A percentile compares a stretch with the other conserved stretches of the same genome.
phyloP scores from a whole-genome alignment of 1,139 yeast species.

The Eremothecium gossypii region DNA sequence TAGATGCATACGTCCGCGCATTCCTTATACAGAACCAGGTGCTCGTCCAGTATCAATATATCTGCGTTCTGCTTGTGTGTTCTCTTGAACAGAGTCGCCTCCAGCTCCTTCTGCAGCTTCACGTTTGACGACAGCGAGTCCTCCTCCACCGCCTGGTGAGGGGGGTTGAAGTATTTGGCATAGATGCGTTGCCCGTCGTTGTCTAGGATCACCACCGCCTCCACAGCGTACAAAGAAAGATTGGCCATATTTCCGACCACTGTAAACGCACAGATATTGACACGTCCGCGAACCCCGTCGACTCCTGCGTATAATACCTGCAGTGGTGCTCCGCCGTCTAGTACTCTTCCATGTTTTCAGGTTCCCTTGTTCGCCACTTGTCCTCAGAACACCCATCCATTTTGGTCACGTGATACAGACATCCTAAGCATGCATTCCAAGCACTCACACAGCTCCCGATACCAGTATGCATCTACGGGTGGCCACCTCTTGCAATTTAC shows the following conservation, averaged over 20 bases:
- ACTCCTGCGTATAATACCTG: too few species aligned
- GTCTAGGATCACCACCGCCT: conserved; percentile 73
- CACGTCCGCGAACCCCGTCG: too few species aligned
- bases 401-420: not conserved
- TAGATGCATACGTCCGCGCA: conserved; percentile 63
- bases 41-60: conserved; percentile 68
- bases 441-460: too few species aligned
- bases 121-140: conserved; percentile 33
- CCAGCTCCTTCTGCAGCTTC: conserved; percentile 70
- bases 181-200: conserved; percentile 70
- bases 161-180: conserved; percentile 75
- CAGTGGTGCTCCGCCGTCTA: not conserved
- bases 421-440: too few species aligned
- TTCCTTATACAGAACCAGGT: conserved; percentile 76
- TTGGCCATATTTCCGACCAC: conserved; percentile 40
- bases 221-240: conserved; percentile 67
- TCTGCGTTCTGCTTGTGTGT: conserved; percentile 76
- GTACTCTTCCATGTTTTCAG: not conserved
- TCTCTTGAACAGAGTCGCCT: conserved; percentile 59
- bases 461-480: too few species aligned
- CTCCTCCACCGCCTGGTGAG: conserved; percentile 32
- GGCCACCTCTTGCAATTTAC: too few species aligned
- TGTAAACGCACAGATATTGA: too few species aligned
- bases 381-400: conserved; percentile 2
- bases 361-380: conserved; percentile 1